Base-by-base conservation (phyloP, 106 monocot species). In the Alisma plantagoaquatica region DNA sequence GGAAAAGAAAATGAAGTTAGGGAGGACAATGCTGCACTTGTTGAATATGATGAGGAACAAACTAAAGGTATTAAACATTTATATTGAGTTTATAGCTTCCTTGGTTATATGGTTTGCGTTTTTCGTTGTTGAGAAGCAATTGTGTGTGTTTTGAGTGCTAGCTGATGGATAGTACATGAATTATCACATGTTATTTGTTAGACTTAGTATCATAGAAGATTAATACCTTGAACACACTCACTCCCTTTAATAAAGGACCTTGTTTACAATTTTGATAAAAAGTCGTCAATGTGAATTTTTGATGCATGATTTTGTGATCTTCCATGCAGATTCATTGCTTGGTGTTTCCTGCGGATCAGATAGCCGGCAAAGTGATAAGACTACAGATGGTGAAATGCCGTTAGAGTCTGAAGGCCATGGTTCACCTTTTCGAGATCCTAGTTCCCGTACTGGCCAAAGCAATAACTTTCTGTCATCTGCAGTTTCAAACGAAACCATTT, bases 401-500 rank as follows among this genome's bases (percentile, higher is more conserved):
- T 29, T 71, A 30, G 84, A 77, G 22, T 70, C 75, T 54, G 84
- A 81, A 41, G 65, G 66, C 31, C 72, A 67, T 51, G 73, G 51
- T 51, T 88, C 80, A 64, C 77, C 82, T 2, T 53, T 50, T 33
- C 66, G 51, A 7, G 43, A 70, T 58, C 72, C 70, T 38, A 70
- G 49, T 51, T 27, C 66, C 56, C 63, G 69, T 53, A 72, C 69
- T 53, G 70, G 59, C n/a, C 77, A 67, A 42, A 70, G 51, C 30
- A 72, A 74, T 26, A 74, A 62, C 27, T 11, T 41, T 28, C 31
- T 47, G 5, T 75, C 84, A 21, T 59, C 71, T 65, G 56, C 54
- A 44, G 62, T 71, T 69, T 78, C 81, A 64, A 78, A 29, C 51
- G 78, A 65, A 70, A 61, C 69, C 51, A 43, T 48, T 16, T 33